Base-by-base conservation (phyloP, 371 early-diverging fungal genomes). In the Mucor plumbeus region DNA sequence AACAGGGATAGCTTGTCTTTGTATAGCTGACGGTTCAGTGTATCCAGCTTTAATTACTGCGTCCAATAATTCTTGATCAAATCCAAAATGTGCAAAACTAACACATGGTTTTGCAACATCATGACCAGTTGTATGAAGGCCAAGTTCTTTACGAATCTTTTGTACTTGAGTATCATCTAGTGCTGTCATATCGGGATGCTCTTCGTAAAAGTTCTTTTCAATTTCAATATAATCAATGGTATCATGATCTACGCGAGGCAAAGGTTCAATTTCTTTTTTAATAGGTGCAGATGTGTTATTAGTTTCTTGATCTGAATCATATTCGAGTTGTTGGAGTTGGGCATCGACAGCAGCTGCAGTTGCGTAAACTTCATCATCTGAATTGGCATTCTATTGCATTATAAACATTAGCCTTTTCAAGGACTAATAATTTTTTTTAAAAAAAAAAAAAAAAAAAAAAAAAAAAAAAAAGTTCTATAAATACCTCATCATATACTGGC, bases 71-170 rank as follows among this genome's bases (percentile, higher is more conserved):
- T 81, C 81, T 10, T 88, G 90, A 67, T 89, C 96, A 73, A 93
- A 96, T 21, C 90, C 92, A 78, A 91, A 92, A 70, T 93, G 95
- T 7, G 88, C 93, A 87, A 99, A 98, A 11, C 92, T 90, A 31
- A 90, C 83, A 74, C 95, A 92, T 0, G 95, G 97, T 54, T 90
- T 90, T 17, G 91, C 85, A 7, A 86, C 75, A 48, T 83, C 77
- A 34, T 73, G 71, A 6, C 95, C 96, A 38, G 83, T 79, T 5
- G 90, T 89, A 58, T 80, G 85, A 67, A 91, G 73, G n/a, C 83
- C 85, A n/a, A 87, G 69, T 17, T 88, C 80, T 47, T 64, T 41
- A 35, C 93, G 86, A 26, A 94, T 77, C 7, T 73, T 71, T n/a
- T 64, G 41, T 1, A 93, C 89, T 7, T 86, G 82, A 3, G 76